Percentiles rank a stretch among this genome's conserved stretches.
These are phyloP conservation scores for Elasticomyces elasticus DNA, from an alignment of 495 filamentous ascomycete species.

Conservation along the genomic window DNA sequence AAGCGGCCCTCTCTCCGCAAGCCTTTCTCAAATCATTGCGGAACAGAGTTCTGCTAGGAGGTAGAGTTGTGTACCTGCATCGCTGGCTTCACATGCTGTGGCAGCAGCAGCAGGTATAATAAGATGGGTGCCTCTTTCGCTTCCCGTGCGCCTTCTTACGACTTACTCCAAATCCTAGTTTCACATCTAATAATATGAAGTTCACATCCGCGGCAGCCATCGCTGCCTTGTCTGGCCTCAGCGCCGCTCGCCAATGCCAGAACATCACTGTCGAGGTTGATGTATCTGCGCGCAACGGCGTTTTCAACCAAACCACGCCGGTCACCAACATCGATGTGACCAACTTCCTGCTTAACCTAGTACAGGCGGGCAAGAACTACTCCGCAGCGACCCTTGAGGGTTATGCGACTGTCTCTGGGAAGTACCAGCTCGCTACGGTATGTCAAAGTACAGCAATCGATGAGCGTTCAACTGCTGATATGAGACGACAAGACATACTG, in stretches of 20 bases:
- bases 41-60: not conserved
- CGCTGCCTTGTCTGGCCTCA: conserved; percentile 11
- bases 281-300: conserved; percentile 31
- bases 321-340: conserved; percentile 35
- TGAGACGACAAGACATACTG: conserved; percentile 33
- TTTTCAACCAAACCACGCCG: conserved; percentile 29
- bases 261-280: conserved; percentile 34
- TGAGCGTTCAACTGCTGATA: not conserved
- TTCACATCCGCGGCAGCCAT: conserved; percentile 7
- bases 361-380: conserved; percentile 32
- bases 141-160: not conserved
- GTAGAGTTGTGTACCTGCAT: conserved; percentile 4
- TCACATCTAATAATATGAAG: conserved; percentile 5
- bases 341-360: conserved; percentile 30
- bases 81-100: no score
- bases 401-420: conserved; percentile 35
- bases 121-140: no score
- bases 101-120: no score
- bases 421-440: conserved; percentile 37
- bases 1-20: not conserved
- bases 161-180: not conserved
- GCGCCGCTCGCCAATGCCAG: conserved; percentile 31
- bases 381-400: conserved; percentile 27
- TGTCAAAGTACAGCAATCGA: not conserved
- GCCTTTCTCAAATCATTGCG: conserved; percentile 7